Evolutionary conservation across 2,329 filamentous ascomycete species (phyloP).

Genomic region (Zelopaecilomyces penicillatus): DNA sequence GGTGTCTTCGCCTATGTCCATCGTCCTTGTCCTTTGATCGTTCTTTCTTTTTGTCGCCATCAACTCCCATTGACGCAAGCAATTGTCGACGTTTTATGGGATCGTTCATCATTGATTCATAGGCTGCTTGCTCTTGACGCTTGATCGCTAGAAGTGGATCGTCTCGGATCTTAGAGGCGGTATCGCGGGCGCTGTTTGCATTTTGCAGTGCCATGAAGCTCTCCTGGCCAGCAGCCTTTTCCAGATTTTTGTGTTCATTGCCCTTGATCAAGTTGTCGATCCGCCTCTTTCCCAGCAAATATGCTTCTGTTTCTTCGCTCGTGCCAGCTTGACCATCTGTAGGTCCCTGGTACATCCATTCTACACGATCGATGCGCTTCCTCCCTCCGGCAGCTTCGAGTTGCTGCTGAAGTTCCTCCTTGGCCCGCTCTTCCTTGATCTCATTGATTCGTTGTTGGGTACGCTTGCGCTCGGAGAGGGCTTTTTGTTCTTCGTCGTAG

Average conservation of each 20-base stretch:
- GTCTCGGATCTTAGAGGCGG: slow-evolving; percentile 75
- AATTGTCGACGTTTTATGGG: slow-evolving; percentile 60
- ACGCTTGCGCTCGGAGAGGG: slow-evolving; percentile 87
- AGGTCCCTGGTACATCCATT: slow-evolving; percentile 97
- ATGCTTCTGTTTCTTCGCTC: slow-evolving; percentile 86
- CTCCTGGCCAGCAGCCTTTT: slow-evolving; percentile 61
- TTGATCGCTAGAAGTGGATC: slow-evolving; percentile 92
- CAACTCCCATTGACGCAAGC: slow-evolving; percentile 53
- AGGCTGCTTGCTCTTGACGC: slow-evolving; percentile 76
- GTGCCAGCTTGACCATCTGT: slow-evolving; percentile 67
- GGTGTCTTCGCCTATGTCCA: slow-evolving; percentile 34
- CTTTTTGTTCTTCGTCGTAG: slow-evolving; percentile 86
- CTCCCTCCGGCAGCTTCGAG: slow-evolving; percentile 82
- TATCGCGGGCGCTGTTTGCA: slow-evolving; percentile 70
- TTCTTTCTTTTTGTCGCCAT: slow-evolving; percentile 38
- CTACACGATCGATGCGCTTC: slow-evolving; percentile 73
- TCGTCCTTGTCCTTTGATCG: slow-evolving; percentile 22
- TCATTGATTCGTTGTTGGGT: slow-evolving; percentile 89
- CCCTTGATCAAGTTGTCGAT: slow-evolving; percentile 78
- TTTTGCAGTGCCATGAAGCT: slow-evolving; percentile 54
- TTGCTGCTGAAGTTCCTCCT: slow-evolving; percentile 83
- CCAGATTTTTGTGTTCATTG: slow-evolving; percentile 69
- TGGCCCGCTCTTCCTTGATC: slow-evolving; percentile 83
- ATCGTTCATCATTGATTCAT: slow-evolving; percentile 73
- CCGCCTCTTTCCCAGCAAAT: slow-evolving; percentile 81